phyloP scores from a whole-genome alignment of 495 filamentous ascomycete genomes.

The Podospora pseudoanserina region DNA sequence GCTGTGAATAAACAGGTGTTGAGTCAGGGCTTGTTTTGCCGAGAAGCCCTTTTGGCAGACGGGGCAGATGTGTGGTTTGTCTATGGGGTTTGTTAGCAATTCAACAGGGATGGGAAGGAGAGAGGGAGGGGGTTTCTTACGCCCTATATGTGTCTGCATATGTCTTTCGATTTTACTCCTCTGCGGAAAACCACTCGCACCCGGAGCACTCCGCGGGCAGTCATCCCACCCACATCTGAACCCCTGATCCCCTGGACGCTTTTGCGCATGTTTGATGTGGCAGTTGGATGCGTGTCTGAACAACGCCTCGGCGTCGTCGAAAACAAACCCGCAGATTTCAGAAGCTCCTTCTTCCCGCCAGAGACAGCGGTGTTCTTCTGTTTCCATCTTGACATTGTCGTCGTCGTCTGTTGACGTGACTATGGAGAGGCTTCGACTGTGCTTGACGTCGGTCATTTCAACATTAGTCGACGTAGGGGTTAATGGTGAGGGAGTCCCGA shows the following conservation, averaged over 20 bases:
- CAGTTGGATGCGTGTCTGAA: constrained; percentile 28
- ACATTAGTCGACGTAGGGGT: constrained; percentile 27
- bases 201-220: constrained; percentile 39
- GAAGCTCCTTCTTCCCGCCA: constrained; percentile 29
- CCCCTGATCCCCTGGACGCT: constrained; percentile 25
- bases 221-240: constrained; percentile 37
- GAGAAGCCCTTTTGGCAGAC: constrained; percentile 55
- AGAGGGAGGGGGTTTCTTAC: constrained; percentile 41
- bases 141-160: constrained; percentile 59
- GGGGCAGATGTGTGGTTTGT: constrained; percentile 54
- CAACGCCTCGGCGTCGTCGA: constrained; percentile 28
- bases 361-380: constrained; percentile 30
- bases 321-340: constrained; percentile 27
- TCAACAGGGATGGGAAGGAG: background rate
- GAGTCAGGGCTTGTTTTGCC: constrained; percentile 56
- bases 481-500: constrained; percentile 28
- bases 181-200: constrained; percentile 48
- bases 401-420: constrained; percentile 15
- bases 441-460: constrained; percentile 26
- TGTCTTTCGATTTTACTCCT: constrained; percentile 61
- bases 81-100: constrained; percentile 29
- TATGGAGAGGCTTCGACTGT: constrained; percentile 20
- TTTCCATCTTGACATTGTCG: constrained; percentile 4
- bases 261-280: constrained; percentile 33
- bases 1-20: constrained; percentile 59